These are phyloP conservation scores for Pythium guiyangense DNA, from an alignment of 352 stramenopile genomes.

Conservation along the genomic window DNA sequence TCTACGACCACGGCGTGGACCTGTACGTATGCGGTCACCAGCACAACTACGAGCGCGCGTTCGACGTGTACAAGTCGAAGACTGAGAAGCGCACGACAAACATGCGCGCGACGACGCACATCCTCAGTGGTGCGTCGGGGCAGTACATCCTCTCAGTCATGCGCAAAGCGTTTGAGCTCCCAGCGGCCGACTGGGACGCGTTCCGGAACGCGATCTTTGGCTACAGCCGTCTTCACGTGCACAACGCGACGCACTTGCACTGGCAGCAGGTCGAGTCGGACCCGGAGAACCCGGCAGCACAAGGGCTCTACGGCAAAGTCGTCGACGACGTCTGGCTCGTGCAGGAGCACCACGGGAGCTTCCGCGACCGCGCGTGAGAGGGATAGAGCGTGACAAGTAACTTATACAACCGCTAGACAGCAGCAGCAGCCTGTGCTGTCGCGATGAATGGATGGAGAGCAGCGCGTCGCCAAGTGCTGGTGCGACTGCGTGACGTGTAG, in stretches of 20 bases:
- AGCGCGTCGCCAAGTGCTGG: too few relatives aligned
- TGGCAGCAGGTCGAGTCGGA: constrained; percentile 88
- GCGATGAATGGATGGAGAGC: too few relatives aligned
- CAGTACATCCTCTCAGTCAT: constrained; percentile 78
- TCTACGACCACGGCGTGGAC: constrained; percentile 78
- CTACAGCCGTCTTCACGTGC: constrained; percentile 78
- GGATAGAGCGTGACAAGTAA: too few relatives aligned
- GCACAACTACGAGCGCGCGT: constrained; percentile 90
- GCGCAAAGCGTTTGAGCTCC: constrained; percentile 73
- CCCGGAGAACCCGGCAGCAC: constrained; percentile 64
- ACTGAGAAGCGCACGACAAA: constrained; percentile 71
- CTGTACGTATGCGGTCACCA: constrained; percentile 88
- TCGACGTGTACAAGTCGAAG: constrained; percentile 65
- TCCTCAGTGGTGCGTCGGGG: constrained; percentile 85
- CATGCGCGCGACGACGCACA: constrained; percentile 85
- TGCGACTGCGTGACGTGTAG: too few relatives aligned
- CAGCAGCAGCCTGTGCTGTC: too few relatives aligned
- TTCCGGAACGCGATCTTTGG: constrained; percentile 88
- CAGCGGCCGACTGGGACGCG: constrained; percentile 57
- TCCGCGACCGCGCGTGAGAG: constrained; percentile 14
- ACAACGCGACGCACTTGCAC: constrained; percentile 86
- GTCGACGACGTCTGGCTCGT: constrained; percentile 89
- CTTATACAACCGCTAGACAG: too few relatives aligned
- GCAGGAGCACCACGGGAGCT: constrained; percentile 88
- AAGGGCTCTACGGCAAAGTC: constrained; percentile 73